Conservation (phyloP, 2,329 filamentous ascomycete species). For the Ophiostoma ips region DNA sequence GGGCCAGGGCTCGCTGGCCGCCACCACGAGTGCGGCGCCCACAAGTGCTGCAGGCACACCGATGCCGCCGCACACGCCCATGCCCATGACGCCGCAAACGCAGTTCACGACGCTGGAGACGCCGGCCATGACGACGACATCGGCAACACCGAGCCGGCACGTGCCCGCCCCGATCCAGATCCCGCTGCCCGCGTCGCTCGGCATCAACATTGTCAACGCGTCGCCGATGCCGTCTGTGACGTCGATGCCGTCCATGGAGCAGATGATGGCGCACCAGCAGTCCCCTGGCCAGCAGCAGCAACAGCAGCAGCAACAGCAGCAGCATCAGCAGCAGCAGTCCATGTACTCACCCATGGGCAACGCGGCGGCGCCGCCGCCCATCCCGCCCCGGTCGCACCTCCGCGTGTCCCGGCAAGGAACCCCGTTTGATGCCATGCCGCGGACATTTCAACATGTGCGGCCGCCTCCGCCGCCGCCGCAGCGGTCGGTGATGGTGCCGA, state of each 20-base stretch:
- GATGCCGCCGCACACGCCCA: slow-evolving; percentile 16
- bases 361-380: slow-evolving; percentile 3
- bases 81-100: slow-evolving; percentile 27
- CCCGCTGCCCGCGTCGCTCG: slow-evolving; percentile 2
- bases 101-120: slow-evolving; percentile 25
- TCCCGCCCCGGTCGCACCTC: slow-evolving; percentile 3
- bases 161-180: slow-evolving; percentile 1
- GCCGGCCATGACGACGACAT: background rate
- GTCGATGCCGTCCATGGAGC: slow-evolving; percentile 1
- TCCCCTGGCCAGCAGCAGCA: slow-evolving; percentile 5
- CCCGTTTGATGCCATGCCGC: background rate
- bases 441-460: slow-evolving; percentile 15
- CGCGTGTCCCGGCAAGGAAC: background rate
- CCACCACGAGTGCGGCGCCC: slow-evolving; percentile 23
- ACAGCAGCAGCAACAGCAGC: slow-evolving; percentile 10
- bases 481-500: slow-evolving; percentile 9
- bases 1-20: slow-evolving; percentile 13
- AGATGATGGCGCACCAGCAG: no score
- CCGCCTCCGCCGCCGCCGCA: slow-evolving; percentile 17
- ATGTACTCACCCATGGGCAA: slow-evolving; percentile 4
- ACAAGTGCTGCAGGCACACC: background rate
- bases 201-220: slow-evolving; percentile 2
- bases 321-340: slow-evolving; percentile 11
- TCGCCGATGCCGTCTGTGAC: background rate
- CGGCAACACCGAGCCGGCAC: background rate